These are phyloP conservation scores for Backusella mclennaniae DNA, from an alignment of 192 early-diverging fungal species.

Conservation along the genomic window DNA sequence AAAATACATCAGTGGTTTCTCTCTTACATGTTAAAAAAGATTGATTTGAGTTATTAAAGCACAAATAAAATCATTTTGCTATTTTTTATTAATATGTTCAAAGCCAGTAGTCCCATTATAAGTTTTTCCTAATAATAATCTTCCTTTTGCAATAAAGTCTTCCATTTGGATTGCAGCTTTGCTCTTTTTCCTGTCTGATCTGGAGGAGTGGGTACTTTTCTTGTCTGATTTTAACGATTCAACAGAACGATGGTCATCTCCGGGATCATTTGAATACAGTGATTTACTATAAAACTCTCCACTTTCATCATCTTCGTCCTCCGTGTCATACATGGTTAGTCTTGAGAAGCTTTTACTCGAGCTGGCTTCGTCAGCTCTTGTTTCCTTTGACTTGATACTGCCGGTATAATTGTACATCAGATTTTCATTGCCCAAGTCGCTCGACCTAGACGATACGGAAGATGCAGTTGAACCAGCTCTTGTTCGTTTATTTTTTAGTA, in stretches of 20 bases:
- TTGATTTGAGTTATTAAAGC: neutral
- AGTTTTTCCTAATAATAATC: neutral
- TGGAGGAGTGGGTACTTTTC: neutral
- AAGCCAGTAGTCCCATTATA: neutral
- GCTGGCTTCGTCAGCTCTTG: neutral
- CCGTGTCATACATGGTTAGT: neutral
- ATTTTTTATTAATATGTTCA: neutral
- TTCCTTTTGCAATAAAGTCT: neutral
- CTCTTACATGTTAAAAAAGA: neutral
- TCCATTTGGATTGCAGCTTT: neutral
- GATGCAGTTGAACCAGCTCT: neutral
- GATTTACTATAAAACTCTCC: conserved; percentile 2
- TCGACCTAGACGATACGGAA: neutral
- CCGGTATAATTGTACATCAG: neutral
- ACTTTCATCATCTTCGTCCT: neutral
- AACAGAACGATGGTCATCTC: neutral
- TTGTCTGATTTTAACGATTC: neutral
- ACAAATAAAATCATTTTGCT: neutral
- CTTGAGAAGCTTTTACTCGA: neutral
- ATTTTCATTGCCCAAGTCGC: neutral
- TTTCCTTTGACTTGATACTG: neutral
- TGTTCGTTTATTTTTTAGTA: neutral
- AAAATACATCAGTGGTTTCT: neutral
- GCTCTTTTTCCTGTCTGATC: neutral
- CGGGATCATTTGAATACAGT: neutral